Percentiles rank a stretch among this genome's conserved stretches.
phyloP scores from a whole-genome alignment of 2,329 filamentous ascomycete species.

The Colletotrichum tabaci region DNA sequence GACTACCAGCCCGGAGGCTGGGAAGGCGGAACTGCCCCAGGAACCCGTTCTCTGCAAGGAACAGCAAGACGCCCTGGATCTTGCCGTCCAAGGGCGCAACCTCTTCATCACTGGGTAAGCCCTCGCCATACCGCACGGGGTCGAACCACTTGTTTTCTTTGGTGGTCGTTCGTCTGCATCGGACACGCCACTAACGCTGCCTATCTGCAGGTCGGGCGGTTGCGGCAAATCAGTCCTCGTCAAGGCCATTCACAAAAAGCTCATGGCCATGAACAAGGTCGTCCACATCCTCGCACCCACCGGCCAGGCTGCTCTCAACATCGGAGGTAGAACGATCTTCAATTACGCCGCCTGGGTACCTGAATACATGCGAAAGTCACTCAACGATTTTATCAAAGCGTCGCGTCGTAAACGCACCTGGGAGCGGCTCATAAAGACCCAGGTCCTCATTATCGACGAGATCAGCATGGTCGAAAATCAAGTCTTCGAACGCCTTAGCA shows the following conservation, averaged over 20 bases:
- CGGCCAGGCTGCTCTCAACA: conserved; percentile 70
- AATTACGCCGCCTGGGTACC: conserved; percentile 71
- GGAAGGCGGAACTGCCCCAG: background rate
- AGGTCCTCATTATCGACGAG: conserved; percentile 76
- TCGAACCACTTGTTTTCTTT: too few relatives aligned
- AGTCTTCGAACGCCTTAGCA: conserved; percentile 70
- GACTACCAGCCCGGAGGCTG: background rate
- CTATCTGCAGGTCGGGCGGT: conserved; percentile 12
- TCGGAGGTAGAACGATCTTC: conserved; percentile 70
- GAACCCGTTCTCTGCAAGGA: conserved; percentile 10
- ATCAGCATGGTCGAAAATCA: conserved; percentile 78
- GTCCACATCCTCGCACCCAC: conserved; percentile 72
- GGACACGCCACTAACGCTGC: background rate
- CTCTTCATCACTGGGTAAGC: conserved; percentile 77
- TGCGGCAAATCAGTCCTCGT: conserved; percentile 32
- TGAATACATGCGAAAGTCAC: background rate
- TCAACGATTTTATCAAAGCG: background rate
- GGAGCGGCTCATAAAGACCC: conserved; percentile 57
- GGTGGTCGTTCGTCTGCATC: too few relatives aligned
- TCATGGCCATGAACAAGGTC: background rate
- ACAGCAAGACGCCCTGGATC: conserved; percentile 47
- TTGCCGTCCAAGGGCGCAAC: conserved; percentile 67
- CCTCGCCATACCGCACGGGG: conserved; percentile 54
- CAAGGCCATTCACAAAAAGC: background rate
- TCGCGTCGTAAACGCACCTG: conserved; percentile 47